Evolutionary conservation across 108 stramenopile genomes (phyloP).

Genomic region (Aurantiochytrium sp.): DNA sequence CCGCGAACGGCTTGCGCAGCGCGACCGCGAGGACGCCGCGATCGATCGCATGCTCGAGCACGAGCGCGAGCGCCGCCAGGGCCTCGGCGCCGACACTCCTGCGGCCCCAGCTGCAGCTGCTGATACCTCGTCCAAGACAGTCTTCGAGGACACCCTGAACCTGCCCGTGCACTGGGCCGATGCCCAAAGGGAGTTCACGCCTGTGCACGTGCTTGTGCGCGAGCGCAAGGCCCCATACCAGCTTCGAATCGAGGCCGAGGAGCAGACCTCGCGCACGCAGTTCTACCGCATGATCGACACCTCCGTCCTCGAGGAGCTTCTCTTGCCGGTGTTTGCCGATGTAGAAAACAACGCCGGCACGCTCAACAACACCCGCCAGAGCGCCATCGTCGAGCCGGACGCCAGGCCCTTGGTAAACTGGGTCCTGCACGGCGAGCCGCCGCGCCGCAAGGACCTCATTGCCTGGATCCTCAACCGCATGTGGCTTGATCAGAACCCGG

Average conservation of each 20-base stretch:
- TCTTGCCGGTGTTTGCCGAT: not conserved
- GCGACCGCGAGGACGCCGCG: not conserved
- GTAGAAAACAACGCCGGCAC: not conserved
- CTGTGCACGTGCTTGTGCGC: not conserved
- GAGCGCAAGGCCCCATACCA: not conserved
- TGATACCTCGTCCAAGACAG: no score
- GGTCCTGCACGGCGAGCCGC: not conserved
- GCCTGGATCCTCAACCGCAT: not conserved
- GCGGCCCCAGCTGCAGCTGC: not conserved
- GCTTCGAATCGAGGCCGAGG: not conserved
- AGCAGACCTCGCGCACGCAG: not conserved
- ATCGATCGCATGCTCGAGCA: slow-evolving; percentile 3
- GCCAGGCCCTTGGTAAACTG: not conserved
- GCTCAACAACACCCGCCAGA: not conserved
- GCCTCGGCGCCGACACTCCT: not conserved
- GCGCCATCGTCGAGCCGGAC: not conserved
- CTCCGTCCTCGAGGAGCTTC: not conserved
- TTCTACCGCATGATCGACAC: not conserved
- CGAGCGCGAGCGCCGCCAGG: not conserved
- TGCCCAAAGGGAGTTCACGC: not conserved
- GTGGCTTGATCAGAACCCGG: not conserved
- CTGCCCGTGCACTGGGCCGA: not conserved
- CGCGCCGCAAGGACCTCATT: slow-evolving; percentile 1
- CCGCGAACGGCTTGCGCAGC: not conserved
- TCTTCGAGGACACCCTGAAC: not conserved